Percentiles rank a stretch among this genome's conserved stretches.
phyloP scores from a whole-genome alignment of 140 eudicot species.

The Erigeron philadelphicus region DNA sequence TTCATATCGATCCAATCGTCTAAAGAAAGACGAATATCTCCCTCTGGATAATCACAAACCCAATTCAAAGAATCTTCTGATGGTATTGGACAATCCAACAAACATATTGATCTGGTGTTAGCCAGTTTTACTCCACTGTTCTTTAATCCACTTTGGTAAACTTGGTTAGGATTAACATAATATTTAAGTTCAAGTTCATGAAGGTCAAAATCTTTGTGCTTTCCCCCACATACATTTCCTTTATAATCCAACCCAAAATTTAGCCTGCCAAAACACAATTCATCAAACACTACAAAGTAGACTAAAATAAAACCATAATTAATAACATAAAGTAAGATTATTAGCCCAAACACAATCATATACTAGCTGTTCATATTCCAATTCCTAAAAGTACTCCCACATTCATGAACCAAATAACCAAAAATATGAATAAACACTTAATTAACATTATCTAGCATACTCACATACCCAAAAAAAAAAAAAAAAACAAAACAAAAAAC shows the following conservation, averaged over 20 bases:
- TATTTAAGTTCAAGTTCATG: conserved; percentile 69
- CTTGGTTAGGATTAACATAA: conserved; percentile 86
- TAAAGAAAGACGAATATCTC: conserved; percentile 59
- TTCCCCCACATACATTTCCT: conserved; percentile 95
- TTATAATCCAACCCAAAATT: conserved; percentile 82
- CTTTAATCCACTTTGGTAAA: conserved; percentile 70
- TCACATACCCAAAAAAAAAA: conserved; percentile 14
- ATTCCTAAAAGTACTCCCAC: conserved; percentile 2
- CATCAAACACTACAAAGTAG: neutral
- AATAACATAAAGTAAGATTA: neutral
- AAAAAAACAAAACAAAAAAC: too few relatives aligned
- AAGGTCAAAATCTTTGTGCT: conserved; percentile 63
- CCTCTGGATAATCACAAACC: conserved; percentile 98
- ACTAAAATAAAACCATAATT: neutral
- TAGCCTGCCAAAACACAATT: conserved; percentile 46
- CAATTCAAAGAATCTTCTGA: conserved; percentile 84
- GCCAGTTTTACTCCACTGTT: conserved; percentile 48
- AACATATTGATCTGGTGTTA: conserved; percentile 67
- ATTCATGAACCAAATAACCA: neutral
- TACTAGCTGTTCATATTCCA: neutral
- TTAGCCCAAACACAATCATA: conserved; percentile 4
- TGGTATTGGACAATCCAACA: conserved; percentile 88
- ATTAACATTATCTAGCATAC: conserved; percentile 9
- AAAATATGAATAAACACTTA: neutral
- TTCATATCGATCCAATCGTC: conserved; percentile 90